Percentiles rank a stretch among this genome's conserved stretches.
Conservation (phyloP, 2,329 filamentous ascomycete species). For the Penicillium sp. region DNA sequence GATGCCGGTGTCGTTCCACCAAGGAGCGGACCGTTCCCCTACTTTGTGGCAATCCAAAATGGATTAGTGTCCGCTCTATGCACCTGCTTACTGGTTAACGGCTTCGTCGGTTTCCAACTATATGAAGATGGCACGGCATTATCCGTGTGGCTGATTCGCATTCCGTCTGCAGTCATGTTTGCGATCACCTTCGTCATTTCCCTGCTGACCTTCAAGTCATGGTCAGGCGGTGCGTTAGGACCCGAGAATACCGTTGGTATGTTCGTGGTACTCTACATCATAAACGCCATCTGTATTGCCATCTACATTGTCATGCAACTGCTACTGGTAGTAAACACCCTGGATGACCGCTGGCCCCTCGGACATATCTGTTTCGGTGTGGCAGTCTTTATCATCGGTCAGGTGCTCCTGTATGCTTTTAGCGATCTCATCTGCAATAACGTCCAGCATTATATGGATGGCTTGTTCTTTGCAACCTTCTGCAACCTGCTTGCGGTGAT, state of each 20-base stretch:
- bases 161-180: conserved; percentile 79
- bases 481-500: conserved; percentile 94
- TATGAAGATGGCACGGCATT: conserved; percentile 96
- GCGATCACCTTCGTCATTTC: conserved; percentile 82
- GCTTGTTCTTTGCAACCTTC: conserved; percentile 88
- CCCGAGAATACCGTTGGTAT: conserved; percentile 85
- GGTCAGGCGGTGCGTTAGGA: conserved; percentile 81
- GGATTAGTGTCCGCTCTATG: conserved; percentile 83
- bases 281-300: conserved; percentile 83
- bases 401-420: conserved; percentile 90
- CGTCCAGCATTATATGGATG: conserved; percentile 89
- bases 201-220: conserved; percentile 88
- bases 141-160: conserved; percentile 87
- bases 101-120: conserved; percentile 96
- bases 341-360: conserved; percentile 93
- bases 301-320: conserved; percentile 88
- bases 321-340: conserved; percentile 80
- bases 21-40: conserved; percentile 76
- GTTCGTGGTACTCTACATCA: conserved; percentile 87
- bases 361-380: conserved; percentile 88
- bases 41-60: conserved; percentile 86
- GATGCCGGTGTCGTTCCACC: conserved; percentile 91
- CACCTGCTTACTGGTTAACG: conserved; percentile 90
- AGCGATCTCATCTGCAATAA: conserved; percentile 80
- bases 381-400: conserved; percentile 87